Base-by-base conservation (phyloP, 495 filamentous ascomycete genomes). In the Penicillium coffeae region DNA sequence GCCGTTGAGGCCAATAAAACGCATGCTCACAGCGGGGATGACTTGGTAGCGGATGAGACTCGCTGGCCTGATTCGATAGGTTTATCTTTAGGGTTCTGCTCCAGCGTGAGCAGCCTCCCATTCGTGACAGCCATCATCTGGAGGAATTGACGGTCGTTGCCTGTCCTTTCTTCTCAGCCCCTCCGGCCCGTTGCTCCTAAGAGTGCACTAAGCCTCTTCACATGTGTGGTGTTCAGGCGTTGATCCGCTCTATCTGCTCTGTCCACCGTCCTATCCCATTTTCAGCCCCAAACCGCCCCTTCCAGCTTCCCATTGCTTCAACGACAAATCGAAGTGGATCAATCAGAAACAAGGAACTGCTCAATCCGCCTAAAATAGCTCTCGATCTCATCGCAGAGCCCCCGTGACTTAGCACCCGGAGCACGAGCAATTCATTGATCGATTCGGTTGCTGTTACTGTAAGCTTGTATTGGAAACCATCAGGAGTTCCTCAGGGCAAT, bases 91-190 rank as follows among this genome's bases (percentile, higher is more conserved):
- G 54, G 49, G 49, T 57, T 57, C 45, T 21, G 12, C 38, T 37
- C 32, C 50, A 22, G 9, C 27, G 30, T 39, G 9, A 45, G 14
- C 45, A 34, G 22, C 48, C 27, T 36, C 21, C 35, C 38, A 40
- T 42, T 44, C 45, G 37, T 42, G 42, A 49, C 42, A 21, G 7
- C 42, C 18, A 22, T 39, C 36, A 34, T 38, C 48, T 43, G 16
- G 8, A 25, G 20, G 19, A 27, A 37, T 41, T 47, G 8, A 25
- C 21, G 34, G 25, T 14, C 32, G 13, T 27, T 47, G 48, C 53
- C 39, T 43, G 36, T 38, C 38, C 47, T 63, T 56, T 51, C 59
- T 63, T 55, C 60, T 48, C 56, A 59, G 49, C 59, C 59, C 54
- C 52, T 54, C 42, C 55, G 52, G 42, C 44, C 42, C 42, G 42